Evolutionary conservation across 495 filamentous ascomycete genomes (phyloP), one percentile per base, ranked within the genome.

Genomic region (Daldinia caldariorum): DNA sequence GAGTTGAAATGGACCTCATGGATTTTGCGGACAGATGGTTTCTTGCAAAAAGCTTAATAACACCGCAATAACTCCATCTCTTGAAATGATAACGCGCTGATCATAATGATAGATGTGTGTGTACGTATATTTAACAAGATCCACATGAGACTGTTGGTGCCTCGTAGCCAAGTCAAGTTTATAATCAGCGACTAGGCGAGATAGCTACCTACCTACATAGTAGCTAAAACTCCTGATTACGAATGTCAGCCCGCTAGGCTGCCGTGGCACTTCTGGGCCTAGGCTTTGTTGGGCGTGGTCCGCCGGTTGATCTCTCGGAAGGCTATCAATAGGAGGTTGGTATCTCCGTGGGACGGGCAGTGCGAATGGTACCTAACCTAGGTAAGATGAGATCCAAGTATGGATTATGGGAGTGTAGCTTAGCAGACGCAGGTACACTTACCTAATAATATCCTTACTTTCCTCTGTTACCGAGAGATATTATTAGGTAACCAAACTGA

Each of bases 321-420:
- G 51, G 35, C 26, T 38, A 45, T 59, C 45, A 35, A 54, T 43
- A 54, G 37, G 47, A 22, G 32, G 32, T 43, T 12, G 37, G 47
- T 53, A 60, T 55, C 49, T 60, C 45, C 47, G 47, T 60, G 47
- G 47, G 29, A 32, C 49, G 20, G 37, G 26, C 38, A 35, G 29
- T 10, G 29, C 8, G 18, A 0, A 9, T 57, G 50, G 62, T 49
- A n/a, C n/a, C n/a, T n/a, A n/a, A n/a, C n/a, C n/a, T n/a, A 47
- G 50, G 18, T 67, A 56, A 31, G 22, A 43, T 38, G 6, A 2
- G 32, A 45, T 47, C 38, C 43, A 55, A 55, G 49, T 26, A 54
- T 66, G 45, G 26, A 5, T 34, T 41, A 39, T 18, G 43, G 6
- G 20, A 1, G n/a, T 18, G 16, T 1, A 35, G 6, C 34, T 35